A percentile compares a stretch with the other conserved stretches of the same genome.
These are phyloP conservation scores for Trichoderma gracile DNA, from an alignment of 2,329 filamentous ascomycete genomes.

Conservation along the genomic window DNA sequence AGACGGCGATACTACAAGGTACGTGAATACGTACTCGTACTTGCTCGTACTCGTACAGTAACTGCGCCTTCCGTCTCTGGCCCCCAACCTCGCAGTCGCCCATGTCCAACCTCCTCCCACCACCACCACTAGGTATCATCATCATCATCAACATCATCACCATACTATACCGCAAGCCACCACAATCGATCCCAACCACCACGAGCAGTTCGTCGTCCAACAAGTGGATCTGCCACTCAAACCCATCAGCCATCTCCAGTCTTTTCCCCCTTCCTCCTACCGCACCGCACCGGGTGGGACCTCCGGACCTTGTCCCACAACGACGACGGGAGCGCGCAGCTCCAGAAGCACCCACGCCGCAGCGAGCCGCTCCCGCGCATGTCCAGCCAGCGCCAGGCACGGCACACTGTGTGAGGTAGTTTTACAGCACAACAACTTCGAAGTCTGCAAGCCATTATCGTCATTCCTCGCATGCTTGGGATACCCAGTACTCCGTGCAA, in stretches of 20 bases:
- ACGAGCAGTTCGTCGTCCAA: background rate
- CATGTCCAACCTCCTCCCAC: background rate
- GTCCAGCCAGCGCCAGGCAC: constrained; percentile 23
- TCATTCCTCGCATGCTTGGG: background rate
- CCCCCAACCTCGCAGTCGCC: background rate
- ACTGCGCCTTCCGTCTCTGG: too few species aligned
- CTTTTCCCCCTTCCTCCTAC: background rate
- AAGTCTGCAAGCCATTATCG: background rate
- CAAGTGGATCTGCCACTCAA: background rate
- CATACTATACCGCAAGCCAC: too few species aligned
- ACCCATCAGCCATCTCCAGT: constrained; percentile 9
- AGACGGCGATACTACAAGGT: background rate
- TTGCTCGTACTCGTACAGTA: constrained; percentile 18
- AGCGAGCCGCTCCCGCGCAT: constrained; percentile 26
- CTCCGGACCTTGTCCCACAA: constrained; percentile 26
- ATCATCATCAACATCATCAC: too few species aligned
- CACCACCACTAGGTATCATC: too few species aligned
- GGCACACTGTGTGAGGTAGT: constrained; percentile 19
- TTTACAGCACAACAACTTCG: background rate
- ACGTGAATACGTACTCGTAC: background rate
- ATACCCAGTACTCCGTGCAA: too few species aligned
- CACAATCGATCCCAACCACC: too few species aligned
- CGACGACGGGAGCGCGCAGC: constrained; percentile 25
- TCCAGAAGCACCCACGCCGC: constrained; percentile 22
- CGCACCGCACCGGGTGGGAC: constrained; percentile 23